phyloP scores from a whole-genome alignment of 768 basidiomycete species.

The Lepiota brunneoincarnata region DNA sequence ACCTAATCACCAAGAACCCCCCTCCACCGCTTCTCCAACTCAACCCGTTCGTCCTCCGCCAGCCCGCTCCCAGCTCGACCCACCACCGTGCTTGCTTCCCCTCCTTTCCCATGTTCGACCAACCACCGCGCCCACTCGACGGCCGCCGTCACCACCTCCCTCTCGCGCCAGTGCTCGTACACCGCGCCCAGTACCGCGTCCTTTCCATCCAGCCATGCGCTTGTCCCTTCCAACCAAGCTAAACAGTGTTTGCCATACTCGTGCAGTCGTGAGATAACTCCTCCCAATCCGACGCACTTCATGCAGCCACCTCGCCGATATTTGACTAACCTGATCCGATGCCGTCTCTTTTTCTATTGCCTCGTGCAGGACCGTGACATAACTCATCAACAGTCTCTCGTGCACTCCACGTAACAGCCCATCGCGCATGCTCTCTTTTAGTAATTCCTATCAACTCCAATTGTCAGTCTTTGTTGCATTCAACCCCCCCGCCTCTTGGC shows the following conservation, averaged over 20 bases:
- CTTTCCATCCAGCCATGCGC: slow-evolving; percentile 22
- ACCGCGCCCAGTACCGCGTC: slow-evolving; percentile 25
- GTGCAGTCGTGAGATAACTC: slow-evolving; percentile 38
- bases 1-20: slow-evolving; percentile 11
- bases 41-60: slow-evolving; percentile 23
- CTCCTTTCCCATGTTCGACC: slow-evolving; percentile 34
- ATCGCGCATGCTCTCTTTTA: slow-evolving; percentile 46
- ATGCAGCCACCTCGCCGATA: slow-evolving; percentile 22
- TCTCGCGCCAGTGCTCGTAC: slow-evolving; percentile 42
- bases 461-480: slow-evolving; percentile 6
- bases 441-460: slow-evolving; percentile 31
- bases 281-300: slow-evolving; percentile 38
- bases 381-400: slow-evolving; percentile 44
- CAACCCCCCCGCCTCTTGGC: slow-evolving; percentile 1
- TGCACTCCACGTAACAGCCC: slow-evolving; percentile 38
- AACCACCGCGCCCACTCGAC: slow-evolving; percentile 49
- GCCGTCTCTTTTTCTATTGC: slow-evolving; percentile 15
- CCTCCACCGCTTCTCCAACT: slow-evolving; percentile 35
- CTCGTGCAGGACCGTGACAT: slow-evolving; percentile 33
- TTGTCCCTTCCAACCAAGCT: slow-evolving; percentile 22
- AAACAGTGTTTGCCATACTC: slow-evolving; percentile 45
- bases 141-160: slow-evolving; percentile 35
- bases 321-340: slow-evolving; percentile 27
- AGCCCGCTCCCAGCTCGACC: slow-evolving; percentile 27
- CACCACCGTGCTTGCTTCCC: slow-evolving; percentile 36